Evolutionary conservation across 2,329 filamentous ascomycete species (phyloP).

Genomic region (Sporothrix curviconia): DNA sequence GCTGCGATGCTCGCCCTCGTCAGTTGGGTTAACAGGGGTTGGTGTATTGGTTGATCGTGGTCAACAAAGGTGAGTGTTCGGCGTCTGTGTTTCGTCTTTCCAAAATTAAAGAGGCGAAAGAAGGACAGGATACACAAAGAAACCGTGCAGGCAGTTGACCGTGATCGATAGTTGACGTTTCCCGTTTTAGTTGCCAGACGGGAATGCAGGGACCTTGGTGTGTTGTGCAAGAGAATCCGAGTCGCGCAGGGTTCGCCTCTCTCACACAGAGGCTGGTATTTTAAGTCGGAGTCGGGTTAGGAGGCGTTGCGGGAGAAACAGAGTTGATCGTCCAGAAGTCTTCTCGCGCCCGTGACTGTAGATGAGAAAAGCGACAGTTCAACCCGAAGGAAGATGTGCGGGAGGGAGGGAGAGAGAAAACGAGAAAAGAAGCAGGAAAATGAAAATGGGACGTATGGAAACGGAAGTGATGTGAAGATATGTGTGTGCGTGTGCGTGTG

Average conservation of each 20-base stretch:
- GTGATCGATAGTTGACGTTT: not conserved
- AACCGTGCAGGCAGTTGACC: constrained; percentile 1
- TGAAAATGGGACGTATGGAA: constrained; percentile 3
- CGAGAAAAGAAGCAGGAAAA: not conserved
- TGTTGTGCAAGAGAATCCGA: constrained; percentile 1
- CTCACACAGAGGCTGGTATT: constrained; percentile 1
- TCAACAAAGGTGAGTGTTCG: too few species aligned
- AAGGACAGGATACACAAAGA: constrained; percentile 2
- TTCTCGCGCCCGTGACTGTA: constrained; percentile 5
- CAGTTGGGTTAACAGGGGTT: not conserved
- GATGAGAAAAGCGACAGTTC: constrained; percentile 3
- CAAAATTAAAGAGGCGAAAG: not conserved
- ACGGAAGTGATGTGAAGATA: constrained; percentile 14
- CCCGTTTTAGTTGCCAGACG: not conserved
- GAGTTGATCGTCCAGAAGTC: constrained; percentile 7
- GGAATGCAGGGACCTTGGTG: constrained; percentile 11
- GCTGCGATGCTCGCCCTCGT: too few species aligned
- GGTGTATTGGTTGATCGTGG: not conserved
- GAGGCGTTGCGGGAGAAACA: not conserved
- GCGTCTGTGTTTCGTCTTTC: not conserved
- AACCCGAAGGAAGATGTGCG: not conserved
- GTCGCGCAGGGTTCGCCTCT: not conserved
- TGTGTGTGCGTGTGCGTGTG: not conserved
- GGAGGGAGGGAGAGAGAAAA: not conserved
- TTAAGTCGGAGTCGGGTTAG: not conserved